Conservation (phyloP, 176 grass and related monocot genomes). For the Oryza meridionalis region DNA sequence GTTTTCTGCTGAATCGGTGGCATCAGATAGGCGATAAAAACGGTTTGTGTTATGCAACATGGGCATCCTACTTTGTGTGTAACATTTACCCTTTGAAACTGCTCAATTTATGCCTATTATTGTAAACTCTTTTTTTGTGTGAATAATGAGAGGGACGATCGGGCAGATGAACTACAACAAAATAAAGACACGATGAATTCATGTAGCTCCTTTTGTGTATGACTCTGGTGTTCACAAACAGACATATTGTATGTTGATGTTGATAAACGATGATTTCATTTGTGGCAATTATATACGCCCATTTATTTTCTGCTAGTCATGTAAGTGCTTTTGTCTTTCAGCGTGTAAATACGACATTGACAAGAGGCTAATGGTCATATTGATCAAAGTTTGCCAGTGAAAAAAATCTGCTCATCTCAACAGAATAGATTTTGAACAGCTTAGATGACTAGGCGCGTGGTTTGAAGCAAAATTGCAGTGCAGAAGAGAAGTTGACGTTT, state of each 20-base stretch:
- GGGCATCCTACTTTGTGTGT: background rate
- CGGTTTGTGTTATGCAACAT: background rate
- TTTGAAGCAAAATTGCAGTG: background rate
- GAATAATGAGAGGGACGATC: background rate
- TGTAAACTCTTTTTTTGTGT: background rate
- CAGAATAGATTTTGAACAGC: no score
- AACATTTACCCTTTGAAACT: background rate
- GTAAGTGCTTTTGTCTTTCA: no score
- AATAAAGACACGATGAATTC: background rate
- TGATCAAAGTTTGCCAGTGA: no score
- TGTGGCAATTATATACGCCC: no score
- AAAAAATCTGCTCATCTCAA: no score
- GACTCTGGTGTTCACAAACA: background rate
- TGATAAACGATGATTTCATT: no score
- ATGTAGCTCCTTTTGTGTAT: background rate
- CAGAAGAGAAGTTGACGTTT: background rate
- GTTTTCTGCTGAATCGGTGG: slow-evolving; percentile 79
- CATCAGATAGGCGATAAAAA: slow-evolving; percentile 66
- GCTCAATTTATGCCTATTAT: background rate
- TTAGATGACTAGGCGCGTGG: background rate
- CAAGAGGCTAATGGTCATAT: no score
- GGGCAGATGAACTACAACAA: background rate
- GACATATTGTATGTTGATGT: background rate
- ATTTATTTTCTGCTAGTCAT: no score
- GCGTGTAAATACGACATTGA: no score